Conservation (phyloP, 1,139 yeast genomes). For the Arxiozyma slooffiae region DNA sequence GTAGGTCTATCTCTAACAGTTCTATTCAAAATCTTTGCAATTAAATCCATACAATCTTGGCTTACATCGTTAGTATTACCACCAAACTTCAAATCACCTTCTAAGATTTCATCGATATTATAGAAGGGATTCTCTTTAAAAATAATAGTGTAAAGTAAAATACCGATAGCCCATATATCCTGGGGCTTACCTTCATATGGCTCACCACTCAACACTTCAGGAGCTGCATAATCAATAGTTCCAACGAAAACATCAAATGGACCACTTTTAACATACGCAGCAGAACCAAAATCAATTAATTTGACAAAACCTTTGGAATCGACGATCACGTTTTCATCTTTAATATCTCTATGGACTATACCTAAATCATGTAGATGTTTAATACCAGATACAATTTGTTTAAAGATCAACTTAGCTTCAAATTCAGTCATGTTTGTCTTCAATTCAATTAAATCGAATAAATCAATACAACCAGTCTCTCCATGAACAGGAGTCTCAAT, state of each 20-base stretch:
- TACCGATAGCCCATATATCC: slow-evolving; percentile 95
- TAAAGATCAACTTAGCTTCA: slow-evolving; percentile 69
- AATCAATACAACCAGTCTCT: slow-evolving; percentile 76
- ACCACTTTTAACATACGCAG: slow-evolving; percentile 81
- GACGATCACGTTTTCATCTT: slow-evolving; percentile 87
- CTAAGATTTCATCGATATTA: slow-evolving; percentile 90
- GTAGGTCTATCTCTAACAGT: slow-evolving; percentile 61
- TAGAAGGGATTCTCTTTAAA: slow-evolving; percentile 93
- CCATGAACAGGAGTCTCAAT: slow-evolving; percentile 93
- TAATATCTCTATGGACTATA: slow-evolving; percentile 87
- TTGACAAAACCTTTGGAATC: slow-evolving; percentile 71
- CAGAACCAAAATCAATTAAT: slow-evolving; percentile 90
- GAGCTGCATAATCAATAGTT: slow-evolving; percentile 93
- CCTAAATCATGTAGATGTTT: slow-evolving; percentile 77
- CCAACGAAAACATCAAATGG: slow-evolving; percentile 97
- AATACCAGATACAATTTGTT: slow-evolving; percentile 70
- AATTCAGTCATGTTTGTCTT: slow-evolving; percentile 67
- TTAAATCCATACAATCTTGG: slow-evolving; percentile 48
- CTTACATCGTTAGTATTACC: slow-evolving; percentile 48
- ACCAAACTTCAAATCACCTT: slow-evolving; percentile 71
- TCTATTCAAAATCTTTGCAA: slow-evolving; percentile 55
- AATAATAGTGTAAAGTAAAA: slow-evolving; percentile 73
- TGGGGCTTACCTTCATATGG: slow-evolving; percentile 91
- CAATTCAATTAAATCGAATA: slow-evolving; percentile 83
- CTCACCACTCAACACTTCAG: slow-evolving; percentile 83